phyloP scores from a whole-genome alignment of 345 rosid species.

The Aethionema arabicum region DNA sequence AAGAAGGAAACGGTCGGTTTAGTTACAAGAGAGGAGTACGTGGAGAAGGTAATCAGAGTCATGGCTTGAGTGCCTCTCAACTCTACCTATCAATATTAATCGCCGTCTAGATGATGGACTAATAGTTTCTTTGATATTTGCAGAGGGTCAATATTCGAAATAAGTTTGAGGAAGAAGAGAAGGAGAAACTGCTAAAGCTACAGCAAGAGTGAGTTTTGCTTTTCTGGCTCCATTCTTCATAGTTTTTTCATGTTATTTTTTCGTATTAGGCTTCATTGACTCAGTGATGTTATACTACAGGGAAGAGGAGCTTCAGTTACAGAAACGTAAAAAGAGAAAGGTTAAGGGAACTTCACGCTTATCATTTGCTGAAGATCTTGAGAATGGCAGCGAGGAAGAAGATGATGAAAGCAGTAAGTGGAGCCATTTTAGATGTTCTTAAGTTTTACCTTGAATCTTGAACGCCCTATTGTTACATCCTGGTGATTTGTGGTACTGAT shows the following conservation, averaged over 20 bases:
- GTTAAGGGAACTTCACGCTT: conserved; percentile 68
- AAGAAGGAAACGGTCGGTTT: conserved; percentile 98
- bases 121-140: not conserved
- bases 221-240: not conserved
- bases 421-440: conserved; percentile 3
- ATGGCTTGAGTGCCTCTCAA: not conserved
- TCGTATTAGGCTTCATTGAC: conserved; percentile 1
- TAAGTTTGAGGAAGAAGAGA: conserved; percentile 96
- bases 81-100: not conserved
- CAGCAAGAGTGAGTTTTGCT: conserved; percentile 72
- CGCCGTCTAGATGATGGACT: not conserved
- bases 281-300: conserved; percentile 36
- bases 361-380: conserved; percentile 86
- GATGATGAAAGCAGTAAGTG: conserved; percentile 52
- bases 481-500: not conserved
- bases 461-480: not conserved
- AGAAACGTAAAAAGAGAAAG: conserved; percentile 91
- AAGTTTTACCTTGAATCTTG: not conserved
- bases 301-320: conserved; percentile 87
- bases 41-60: conserved; percentile 72
- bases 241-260: not conserved
- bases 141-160: conserved; percentile 93
- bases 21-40: conserved; percentile 96
- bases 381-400: conserved; percentile 76
- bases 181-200: conserved; percentile 91